phyloP scores from a whole-genome alignment of 2,329 filamentous ascomycete species.

The Microdochium nivale region DNA sequence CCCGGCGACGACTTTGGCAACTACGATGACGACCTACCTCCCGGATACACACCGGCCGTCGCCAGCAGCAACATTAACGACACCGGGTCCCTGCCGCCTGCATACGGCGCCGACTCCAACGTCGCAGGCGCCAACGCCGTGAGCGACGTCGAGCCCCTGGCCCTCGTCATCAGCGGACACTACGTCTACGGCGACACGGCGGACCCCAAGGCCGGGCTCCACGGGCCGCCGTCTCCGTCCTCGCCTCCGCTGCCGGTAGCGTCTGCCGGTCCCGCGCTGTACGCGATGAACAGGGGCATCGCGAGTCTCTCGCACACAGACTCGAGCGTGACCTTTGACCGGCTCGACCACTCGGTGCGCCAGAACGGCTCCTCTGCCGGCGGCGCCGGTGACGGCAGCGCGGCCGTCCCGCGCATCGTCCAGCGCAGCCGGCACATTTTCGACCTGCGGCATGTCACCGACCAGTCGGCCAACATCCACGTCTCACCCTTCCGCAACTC shows the following conservation, averaged over 20 bases:
- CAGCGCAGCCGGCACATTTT: neutral
- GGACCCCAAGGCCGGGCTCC: neutral
- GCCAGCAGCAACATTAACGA: neutral
- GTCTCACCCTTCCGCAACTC: neutral
- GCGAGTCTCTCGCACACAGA: neutral
- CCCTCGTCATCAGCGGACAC: neutral
- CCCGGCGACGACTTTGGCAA: neutral
- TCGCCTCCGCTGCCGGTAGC: neutral
- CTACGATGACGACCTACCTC: neutral
- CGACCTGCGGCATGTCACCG: neutral
- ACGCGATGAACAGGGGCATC: neutral
- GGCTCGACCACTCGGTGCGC: neutral
- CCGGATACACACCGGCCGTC: neutral
- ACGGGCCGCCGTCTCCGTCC: neutral
- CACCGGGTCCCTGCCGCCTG: neutral
- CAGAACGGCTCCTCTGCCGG: neutral
- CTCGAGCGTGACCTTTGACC: neutral
- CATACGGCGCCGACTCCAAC: neutral
- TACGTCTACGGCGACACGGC: neutral
- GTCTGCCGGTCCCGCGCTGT: neutral
- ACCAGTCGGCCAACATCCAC: neutral
- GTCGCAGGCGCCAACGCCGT: neutral
- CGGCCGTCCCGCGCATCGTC: neutral
- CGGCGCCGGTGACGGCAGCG: neutral
- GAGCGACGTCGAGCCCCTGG: neutral